These are phyloP conservation scores for Podospora pseudopauciseta DNA, from an alignment of 495 filamentous ascomycete genomes.

Conservation along the genomic window DNA sequence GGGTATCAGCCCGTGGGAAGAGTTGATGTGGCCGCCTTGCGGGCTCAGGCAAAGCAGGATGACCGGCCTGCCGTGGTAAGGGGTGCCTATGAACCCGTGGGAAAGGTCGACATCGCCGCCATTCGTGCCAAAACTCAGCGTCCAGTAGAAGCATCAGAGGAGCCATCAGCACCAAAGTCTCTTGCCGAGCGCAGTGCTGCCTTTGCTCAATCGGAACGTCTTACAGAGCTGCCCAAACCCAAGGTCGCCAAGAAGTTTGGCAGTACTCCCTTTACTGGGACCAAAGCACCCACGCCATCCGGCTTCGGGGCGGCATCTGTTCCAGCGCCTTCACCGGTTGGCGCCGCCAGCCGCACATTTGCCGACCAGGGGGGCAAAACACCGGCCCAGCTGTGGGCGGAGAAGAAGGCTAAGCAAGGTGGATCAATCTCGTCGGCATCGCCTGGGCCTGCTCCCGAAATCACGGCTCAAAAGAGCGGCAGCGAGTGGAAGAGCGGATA, in stretches of 20 bases:
- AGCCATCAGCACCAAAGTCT: slow-evolving; percentile 49
- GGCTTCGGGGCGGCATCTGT: slow-evolving; percentile 50
- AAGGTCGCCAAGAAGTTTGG: slow-evolving; percentile 87
- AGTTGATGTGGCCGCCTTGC: slow-evolving; percentile 85
- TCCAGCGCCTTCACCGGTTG: slow-evolving; percentile 57
- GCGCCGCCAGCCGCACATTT: slow-evolving; percentile 83
- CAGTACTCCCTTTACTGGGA: slow-evolving; percentile 70
- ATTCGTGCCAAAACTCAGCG: slow-evolving; percentile 78
- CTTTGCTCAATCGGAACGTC: slow-evolving; percentile 67
- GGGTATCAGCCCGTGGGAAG: slow-evolving; percentile 95
- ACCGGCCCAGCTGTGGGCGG: slow-evolving; percentile 93
- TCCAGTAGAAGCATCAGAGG: slow-evolving; percentile 47
- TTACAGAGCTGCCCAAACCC: slow-evolving; percentile 87
- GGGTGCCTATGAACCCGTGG: slow-evolving; percentile 88
- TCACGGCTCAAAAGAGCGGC: slow-evolving; percentile 65
- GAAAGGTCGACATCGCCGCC: slow-evolving; percentile 93
- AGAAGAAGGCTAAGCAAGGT: slow-evolving; percentile 84
- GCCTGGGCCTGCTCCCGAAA: slow-evolving; percentile 45
- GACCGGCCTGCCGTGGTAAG: slow-evolving; percentile 81
- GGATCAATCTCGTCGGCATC: slow-evolving; percentile 48
- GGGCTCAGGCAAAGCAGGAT: slow-evolving; percentile 72
- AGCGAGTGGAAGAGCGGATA: slow-evolving; percentile 88
- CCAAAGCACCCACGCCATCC: slow-evolving; percentile 73
- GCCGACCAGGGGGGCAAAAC: slow-evolving; percentile 94
- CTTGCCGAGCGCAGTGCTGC: slow-evolving; percentile 65